Base-by-base conservation (phyloP, 1,284 basidiomycete genomes). In the Fomitopsis pinicola region DNA sequence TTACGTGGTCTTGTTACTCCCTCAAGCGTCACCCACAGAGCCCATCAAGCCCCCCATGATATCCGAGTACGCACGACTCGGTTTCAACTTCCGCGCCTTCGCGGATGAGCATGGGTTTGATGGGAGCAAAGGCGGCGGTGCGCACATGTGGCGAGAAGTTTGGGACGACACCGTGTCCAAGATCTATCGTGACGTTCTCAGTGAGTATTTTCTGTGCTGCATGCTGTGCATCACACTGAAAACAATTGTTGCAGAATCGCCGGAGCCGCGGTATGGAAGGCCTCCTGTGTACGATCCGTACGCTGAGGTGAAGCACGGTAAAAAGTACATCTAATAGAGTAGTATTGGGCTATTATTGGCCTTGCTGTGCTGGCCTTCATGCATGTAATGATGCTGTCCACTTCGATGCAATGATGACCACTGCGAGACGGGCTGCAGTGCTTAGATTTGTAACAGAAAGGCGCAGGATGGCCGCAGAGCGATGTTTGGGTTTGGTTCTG, bases 111-210 rank as follows among this genome's bases (percentile, higher is more conserved):
- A 88, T 75, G 78, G 77, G 9, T 75, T 95, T 55, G 77, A 82
- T 64, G 78, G 72, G 15, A 74, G 76, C 36, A 71, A 74, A 44
- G 87, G 87, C 33, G 89, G 89, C 12, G 94, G 89, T 5, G 85
- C 83, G 22, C 89, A 92, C 72, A 94, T 96, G 86, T 96, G 88
- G 85, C 80, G 94, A 66, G 84, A 86, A 66, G 80, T 87, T 44
- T 96, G 94, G 91, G 82, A 87, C 63, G 76, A 82, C 65, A 77
- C 79, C 6, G 88, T 95, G 22, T 83, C 82, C 5, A 75, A 71
- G 61, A 86, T 95, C 61, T 92, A 94, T 75, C 69, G 71, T 60
- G 81, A 88, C 60, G 76, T 88, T 46, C 77, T 94, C 57, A 80
- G 92, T 91, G 69, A 76, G 91, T 83, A 30, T 55, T 58, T 56